Evolutionary conservation across 2,329 filamentous ascomycete species (phyloP).

Genomic region (Apiospora pterosperma): DNA sequence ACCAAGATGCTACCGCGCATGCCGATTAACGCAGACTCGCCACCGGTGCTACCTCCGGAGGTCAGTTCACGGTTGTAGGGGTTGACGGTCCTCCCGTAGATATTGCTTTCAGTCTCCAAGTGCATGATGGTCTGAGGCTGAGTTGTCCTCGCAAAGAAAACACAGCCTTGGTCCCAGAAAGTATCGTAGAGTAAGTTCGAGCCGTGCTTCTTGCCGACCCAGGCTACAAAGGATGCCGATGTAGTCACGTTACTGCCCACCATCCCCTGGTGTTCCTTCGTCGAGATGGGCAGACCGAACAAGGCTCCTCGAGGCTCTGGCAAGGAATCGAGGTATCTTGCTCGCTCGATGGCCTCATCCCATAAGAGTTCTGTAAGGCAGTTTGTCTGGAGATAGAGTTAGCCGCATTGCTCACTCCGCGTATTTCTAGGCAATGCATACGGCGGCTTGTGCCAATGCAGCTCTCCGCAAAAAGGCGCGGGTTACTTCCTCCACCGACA

Average conservation of each 20-base stretch:
- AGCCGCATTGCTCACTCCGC: background rate
- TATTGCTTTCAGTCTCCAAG: conserved; percentile 7
- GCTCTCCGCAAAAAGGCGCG: conserved; percentile 11
- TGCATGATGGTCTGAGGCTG: conserved; percentile 8
- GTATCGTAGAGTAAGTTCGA: conserved; percentile 17
- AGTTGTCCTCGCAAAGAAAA: conserved; percentile 10
- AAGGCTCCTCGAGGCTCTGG: conserved; percentile 29
- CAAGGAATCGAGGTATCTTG: conserved; percentile 28
- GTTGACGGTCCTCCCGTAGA: conserved; percentile 7
- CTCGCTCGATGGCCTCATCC: conserved; percentile 31
- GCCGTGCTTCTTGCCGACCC: conserved; percentile 9
- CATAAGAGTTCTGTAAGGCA: conserved; percentile 31
- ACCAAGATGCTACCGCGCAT: conserved; percentile 9
- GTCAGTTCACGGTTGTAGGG: conserved; percentile 8
- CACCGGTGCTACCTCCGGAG: conserved; percentile 1
- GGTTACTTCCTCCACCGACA: conserved; percentile 11
- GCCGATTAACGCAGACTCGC: conserved; percentile 5
- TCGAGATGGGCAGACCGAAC: conserved; percentile 32
- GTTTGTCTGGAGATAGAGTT: conserved; percentile 21
- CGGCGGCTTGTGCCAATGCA: conserved; percentile 10
- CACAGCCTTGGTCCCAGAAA: conserved; percentile 25
- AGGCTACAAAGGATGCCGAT: conserved; percentile 7
- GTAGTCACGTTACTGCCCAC: conserved; percentile 23
- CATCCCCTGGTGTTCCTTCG: conserved; percentile 34
- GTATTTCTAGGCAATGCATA: background rate